These are phyloP conservation scores for Fusarium pseudonygamai DNA, from an alignment of 2,329 filamentous ascomycete genomes.

Conservation along the genomic window DNA sequence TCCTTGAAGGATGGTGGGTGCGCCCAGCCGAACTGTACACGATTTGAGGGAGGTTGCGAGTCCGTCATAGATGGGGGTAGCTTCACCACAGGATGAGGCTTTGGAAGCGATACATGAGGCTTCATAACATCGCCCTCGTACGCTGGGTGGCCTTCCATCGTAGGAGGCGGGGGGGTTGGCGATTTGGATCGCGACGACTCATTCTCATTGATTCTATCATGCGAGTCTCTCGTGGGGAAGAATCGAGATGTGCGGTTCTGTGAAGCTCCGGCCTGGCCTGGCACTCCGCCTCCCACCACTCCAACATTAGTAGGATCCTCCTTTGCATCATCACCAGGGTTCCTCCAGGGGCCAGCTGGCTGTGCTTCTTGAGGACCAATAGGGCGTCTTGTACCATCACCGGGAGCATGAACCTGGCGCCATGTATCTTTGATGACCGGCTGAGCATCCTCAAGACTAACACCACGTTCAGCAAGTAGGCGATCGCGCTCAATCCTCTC, in stretches of 20 bases:
- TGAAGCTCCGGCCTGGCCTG: conserved; percentile 49
- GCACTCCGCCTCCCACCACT: conserved; percentile 44
- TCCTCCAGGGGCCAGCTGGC: conserved; percentile 44
- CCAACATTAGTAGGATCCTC: conserved; percentile 43
- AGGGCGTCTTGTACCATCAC: conserved; percentile 49
- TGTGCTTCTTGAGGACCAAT: conserved; percentile 42
- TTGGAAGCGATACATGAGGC: conserved; percentile 76
- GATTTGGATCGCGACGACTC: conserved; percentile 61
- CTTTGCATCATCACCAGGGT: conserved; percentile 41
- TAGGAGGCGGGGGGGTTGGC: conserved; percentile 77
- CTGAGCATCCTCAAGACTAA: conserved; percentile 56
- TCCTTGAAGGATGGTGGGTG: conserved; percentile 48
- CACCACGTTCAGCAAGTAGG: conserved; percentile 55
- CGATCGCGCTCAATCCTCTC: conserved; percentile 55
- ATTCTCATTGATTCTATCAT: conserved; percentile 50
- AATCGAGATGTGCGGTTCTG: conserved; percentile 67
- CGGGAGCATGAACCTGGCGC: conserved; percentile 55
- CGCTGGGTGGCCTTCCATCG: conserved; percentile 74
- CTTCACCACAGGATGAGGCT: conserved; percentile 78
- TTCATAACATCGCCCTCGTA: conserved; percentile 72
- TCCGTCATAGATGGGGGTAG: conserved; percentile 68
- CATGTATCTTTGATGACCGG: conserved; percentile 64
- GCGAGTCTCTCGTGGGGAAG: conserved; percentile 65
- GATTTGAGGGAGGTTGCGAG: conserved; percentile 39
- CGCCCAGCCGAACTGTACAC: conserved; percentile 49